These are phyloP conservation scores for Trifolium repens DNA, from an alignment of 306 rosid species.

Conservation along the genomic window DNA sequence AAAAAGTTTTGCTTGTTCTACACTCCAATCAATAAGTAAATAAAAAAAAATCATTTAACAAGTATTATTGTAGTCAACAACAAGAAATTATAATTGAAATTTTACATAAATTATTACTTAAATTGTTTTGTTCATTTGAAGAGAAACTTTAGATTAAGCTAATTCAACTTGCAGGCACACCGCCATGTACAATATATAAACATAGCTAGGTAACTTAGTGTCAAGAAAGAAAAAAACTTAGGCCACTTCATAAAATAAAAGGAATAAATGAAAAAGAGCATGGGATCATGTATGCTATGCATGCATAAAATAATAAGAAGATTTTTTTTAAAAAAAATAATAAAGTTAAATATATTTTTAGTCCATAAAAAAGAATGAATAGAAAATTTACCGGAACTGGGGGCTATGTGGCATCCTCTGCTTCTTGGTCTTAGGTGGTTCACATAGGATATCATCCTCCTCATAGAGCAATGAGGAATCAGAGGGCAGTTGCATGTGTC, in stretches of 20 bases:
- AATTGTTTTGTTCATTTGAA: background rate
- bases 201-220: background rate
- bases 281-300: background rate
- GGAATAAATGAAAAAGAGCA: too few species aligned
- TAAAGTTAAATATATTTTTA: too few species aligned
- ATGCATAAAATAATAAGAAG: too few species aligned
- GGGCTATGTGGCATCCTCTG: slow-evolving; percentile 67
- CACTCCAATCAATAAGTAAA: background rate
- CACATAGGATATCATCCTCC: slow-evolving; percentile 27
- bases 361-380: background rate
- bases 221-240: too few species aligned
- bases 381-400: slow-evolving; percentile 60
- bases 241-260: background rate
- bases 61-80: slow-evolving; percentile 2
- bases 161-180: background rate
- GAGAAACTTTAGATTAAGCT: slow-evolving; percentile 14
- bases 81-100: background rate
- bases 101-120: background rate
- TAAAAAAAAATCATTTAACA: background rate
- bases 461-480: slow-evolving; percentile 55
- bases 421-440: slow-evolving; percentile 53
- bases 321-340: too few species aligned
- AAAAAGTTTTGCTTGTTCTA: slow-evolving; percentile 1
- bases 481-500: slow-evolving; percentile 59
- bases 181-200: background rate